Evolutionary conservation across 805 yeast genomes (phyloP).

Genomic region (Grigorovia yakushimaensis): DNA sequence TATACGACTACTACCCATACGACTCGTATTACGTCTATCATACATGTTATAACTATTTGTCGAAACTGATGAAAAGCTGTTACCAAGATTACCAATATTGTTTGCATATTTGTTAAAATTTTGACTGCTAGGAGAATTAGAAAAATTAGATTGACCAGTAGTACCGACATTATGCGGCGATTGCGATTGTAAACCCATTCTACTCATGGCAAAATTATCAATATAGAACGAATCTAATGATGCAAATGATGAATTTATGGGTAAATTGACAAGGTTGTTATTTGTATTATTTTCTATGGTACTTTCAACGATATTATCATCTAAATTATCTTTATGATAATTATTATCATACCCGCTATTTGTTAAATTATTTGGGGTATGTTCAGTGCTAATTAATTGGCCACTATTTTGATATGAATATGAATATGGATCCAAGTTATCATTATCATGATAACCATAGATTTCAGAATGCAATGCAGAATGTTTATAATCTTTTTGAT

Average conservation of each 20-base stretch:
- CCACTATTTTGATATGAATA: neutral
- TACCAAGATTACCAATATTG: neutral
- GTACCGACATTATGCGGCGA: neutral
- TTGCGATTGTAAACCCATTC: conserved; percentile 8
- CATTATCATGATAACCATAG: conserved; percentile 1
- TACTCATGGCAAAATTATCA: conserved; percentile 37
- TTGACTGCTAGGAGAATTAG: neutral
- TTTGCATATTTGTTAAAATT: conserved; percentile 1
- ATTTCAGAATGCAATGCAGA: conserved; percentile 3
- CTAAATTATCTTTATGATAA: neutral
- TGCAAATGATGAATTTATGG: conserved; percentile 68
- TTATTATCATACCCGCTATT: neutral
- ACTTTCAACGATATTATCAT: neutral
- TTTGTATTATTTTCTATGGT: conserved; percentile 14
- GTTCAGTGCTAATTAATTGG: neutral
- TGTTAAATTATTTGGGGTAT: neutral
- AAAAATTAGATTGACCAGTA: neutral
- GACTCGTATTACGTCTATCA: neutral
- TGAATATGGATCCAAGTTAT: neutral
- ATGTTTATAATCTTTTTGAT: neutral
- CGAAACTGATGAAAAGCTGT: neutral
- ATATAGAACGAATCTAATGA: conserved; percentile 57
- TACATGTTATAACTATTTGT: neutral
- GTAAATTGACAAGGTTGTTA: conserved; percentile 47
- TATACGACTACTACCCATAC: neutral